Evolutionary conservation across 2,329 filamentous ascomycete species (phyloP).

Genomic region (Claviceps sorghi): DNA sequence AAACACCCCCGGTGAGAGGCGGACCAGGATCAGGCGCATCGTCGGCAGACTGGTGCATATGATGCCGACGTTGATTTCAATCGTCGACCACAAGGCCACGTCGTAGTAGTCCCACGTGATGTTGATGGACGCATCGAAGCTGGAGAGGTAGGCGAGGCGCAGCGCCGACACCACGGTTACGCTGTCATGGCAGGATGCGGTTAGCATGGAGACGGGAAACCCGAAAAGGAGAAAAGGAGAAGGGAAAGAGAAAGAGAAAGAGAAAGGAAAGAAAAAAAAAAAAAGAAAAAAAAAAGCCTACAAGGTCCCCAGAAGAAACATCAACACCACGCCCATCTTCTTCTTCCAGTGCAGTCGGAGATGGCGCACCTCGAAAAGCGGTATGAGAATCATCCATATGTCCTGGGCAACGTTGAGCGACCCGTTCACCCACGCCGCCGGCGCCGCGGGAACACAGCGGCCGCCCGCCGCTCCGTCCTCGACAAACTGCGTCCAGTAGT

Average conservation of each 20-base stretch:
- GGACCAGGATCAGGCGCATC: conserved; percentile 10
- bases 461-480: conserved; percentile 22
- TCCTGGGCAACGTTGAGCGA: conserved; percentile 34
- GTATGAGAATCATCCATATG: conserved; percentile 32
- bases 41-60: conserved; percentile 19
- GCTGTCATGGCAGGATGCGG: conserved; percentile 2
- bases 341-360: conserved; percentile 28
- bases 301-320: conserved; percentile 31
- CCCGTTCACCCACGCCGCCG: conserved; percentile 32
- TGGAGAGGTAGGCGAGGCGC: conserved; percentile 14
- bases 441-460: conserved; percentile 30
- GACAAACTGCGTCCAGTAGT: conserved; percentile 34
- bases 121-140: conserved; percentile 12
- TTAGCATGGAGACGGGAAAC: too few species aligned
- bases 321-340: conserved; percentile 27
- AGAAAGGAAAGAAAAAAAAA: background rate
- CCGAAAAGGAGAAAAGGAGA: background rate
- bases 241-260: too few species aligned
- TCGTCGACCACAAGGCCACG: conserved; percentile 14
- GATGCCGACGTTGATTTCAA: conserved; percentile 18
- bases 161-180: conserved; percentile 17
- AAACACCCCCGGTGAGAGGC: conserved; percentile 1
- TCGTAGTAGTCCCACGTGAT: conserved; percentile 13
- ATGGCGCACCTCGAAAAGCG: conserved; percentile 24
- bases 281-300: conserved; percentile 9